These are phyloP conservation scores for Spizellomyces punctatus DNA, from an alignment of 192 early-diverging fungal genomes.

Conservation along the genomic window DNA sequence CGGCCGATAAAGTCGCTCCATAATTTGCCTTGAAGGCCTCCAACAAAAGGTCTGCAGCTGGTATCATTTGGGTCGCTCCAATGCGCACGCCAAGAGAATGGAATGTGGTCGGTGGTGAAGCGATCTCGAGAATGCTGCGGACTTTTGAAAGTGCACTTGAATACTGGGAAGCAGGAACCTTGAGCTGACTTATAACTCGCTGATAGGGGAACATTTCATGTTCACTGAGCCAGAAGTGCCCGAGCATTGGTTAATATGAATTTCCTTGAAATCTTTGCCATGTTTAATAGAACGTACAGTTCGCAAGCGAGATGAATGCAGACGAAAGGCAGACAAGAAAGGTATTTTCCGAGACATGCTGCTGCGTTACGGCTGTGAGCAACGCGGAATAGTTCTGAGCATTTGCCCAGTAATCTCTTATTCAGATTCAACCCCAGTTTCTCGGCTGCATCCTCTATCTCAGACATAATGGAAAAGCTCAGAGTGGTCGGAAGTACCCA, in stretches of 20 bases:
- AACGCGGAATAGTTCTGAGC: background rate
- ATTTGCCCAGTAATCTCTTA: background rate
- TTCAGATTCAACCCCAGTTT: too few species aligned
- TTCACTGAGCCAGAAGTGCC: background rate
- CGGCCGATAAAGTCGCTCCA: background rate
- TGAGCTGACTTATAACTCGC: background rate
- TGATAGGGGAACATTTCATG: conserved; percentile 1
- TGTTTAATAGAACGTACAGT: conserved; percentile 10
- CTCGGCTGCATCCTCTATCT: too few species aligned
- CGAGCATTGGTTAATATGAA: background rate
- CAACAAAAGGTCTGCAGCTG: conserved; percentile 6
- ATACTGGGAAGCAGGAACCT: background rate
- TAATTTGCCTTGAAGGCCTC: conserved; percentile 9
- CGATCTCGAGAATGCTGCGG: background rate
- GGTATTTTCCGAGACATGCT: background rate
- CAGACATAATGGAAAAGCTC: too few species aligned
- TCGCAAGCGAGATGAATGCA: conserved; percentile 23
- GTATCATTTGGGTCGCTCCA: conserved; percentile 23
- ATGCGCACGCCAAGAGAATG: conserved; percentile 16
- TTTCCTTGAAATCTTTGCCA: background rate
- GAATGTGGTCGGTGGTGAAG: conserved; percentile 11
- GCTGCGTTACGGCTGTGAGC: conserved; percentile 1
- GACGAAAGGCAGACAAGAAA: conserved; percentile 10
- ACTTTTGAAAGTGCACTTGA: conserved; percentile 2
- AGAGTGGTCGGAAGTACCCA: too few species aligned